Evolutionary conservation across 805 yeast genomes (phyloP).

Genomic region (Starmerella apicola): DNA sequence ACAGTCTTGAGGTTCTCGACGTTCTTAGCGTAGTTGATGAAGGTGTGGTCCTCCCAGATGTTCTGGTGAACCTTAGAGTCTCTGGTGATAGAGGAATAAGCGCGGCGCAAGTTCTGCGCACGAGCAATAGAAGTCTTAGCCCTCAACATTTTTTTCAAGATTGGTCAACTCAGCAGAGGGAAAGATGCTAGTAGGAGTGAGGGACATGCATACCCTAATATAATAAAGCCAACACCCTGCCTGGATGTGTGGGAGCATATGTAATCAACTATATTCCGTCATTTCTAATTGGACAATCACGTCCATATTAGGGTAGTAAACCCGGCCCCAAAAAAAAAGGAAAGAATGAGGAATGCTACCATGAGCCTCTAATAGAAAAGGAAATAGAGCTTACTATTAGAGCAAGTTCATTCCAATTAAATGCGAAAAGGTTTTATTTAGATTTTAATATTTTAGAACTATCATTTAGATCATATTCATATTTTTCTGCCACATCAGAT

Average conservation of each 20-base stretch:
- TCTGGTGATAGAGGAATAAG: slow-evolving; percentile 31
- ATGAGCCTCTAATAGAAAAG: too few species aligned
- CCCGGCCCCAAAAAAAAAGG: too few species aligned
- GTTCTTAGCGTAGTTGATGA: slow-evolving; percentile 83
- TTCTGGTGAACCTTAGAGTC: slow-evolving; percentile 73
- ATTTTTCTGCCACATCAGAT: too few species aligned
- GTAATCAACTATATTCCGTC: slow-evolving; percentile 13
- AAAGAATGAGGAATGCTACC: too few species aligned
- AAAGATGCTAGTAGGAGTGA: not conserved
- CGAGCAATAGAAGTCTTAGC: slow-evolving; percentile 10
- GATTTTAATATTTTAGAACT: too few species aligned
- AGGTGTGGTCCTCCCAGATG: slow-evolving; percentile 49
- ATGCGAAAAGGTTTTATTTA: too few species aligned
- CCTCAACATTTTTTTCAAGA: slow-evolving; percentile 14
- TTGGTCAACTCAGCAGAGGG: too few species aligned
- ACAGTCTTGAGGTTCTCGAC: slow-evolving; percentile 79
- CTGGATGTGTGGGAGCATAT: slow-evolving; percentile 8
- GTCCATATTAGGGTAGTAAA: too few species aligned
- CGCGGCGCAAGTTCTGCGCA: slow-evolving; percentile 17
- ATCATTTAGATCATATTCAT: too few species aligned
- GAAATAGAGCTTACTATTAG: too few species aligned
- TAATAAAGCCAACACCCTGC: not conserved
- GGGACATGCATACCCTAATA: slow-evolving; percentile 8
- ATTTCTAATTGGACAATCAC: slow-evolving; percentile 11
- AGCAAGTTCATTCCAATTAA: too few species aligned